Percentiles rank a stretch among this genome's conserved stretches.
Conservation (phyloP, 805 yeast species). For the Komagataella pastoris region DNA sequence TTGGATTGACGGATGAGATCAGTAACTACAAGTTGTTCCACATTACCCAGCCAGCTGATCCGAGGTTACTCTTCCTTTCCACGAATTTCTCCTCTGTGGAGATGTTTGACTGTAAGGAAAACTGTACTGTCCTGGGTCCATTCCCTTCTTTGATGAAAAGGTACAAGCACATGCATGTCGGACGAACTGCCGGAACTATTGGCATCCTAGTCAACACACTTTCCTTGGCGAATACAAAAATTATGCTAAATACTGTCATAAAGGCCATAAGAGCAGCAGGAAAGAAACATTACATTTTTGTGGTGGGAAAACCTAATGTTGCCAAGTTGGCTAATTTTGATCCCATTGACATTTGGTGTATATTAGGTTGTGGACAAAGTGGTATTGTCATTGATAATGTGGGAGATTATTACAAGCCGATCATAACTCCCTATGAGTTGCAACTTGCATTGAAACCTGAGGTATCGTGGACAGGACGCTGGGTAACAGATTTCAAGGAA, state of each 20-base stretch:
- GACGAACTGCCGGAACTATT: conserved; percentile 83
- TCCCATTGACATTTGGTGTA: conserved; percentile 87
- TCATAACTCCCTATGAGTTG: conserved; percentile 87
- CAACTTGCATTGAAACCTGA: conserved; percentile 67
- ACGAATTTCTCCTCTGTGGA: conserved; percentile 52
- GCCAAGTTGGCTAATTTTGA: conserved; percentile 95
- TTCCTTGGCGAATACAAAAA: conserved; percentile 63
- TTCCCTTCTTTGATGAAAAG: conserved; percentile 73
- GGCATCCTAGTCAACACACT: conserved; percentile 87
- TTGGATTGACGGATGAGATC: conserved; percentile 12
- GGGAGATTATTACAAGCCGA: conserved; percentile 79
- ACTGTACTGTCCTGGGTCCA: conserved; percentile 37
- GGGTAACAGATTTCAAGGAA: conserved; percentile 71
- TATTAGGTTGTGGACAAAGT: conserved; percentile 88
- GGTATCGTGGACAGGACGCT: conserved; percentile 82
- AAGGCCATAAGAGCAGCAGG: conserved; percentile 57
- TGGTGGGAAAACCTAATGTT: conserved; percentile 95
- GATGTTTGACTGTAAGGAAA: conserved; percentile 28
- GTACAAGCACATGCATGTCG: conserved; percentile 75
- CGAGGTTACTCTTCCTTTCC: conserved; percentile 61
- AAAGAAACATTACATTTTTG: conserved; percentile 87
- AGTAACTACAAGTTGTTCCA: conserved; percentile 47
- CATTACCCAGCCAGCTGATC: conserved; percentile 61
- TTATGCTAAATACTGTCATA: conserved; percentile 48
- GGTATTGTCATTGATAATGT: conserved; percentile 75